A percentile compares a stretch with the other conserved stretches of the same genome.
These are phyloP conservation scores for Coemansia sp. DNA, from an alignment of 192 early-diverging fungal species.

Conservation along the genomic window DNA sequence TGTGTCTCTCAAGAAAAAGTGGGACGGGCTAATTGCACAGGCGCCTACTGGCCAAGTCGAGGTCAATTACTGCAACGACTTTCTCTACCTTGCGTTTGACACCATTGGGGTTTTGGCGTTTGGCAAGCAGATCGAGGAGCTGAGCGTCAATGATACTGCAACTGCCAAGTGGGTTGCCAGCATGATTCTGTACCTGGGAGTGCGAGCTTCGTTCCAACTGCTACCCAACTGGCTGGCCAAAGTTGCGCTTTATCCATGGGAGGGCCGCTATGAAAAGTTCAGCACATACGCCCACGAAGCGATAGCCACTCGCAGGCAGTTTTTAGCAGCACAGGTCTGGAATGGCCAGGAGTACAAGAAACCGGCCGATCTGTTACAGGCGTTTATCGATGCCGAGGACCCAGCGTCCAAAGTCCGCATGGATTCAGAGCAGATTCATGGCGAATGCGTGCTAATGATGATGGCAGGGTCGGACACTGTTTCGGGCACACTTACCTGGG, in stretches of 20 bases:
- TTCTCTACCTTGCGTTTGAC: slow-evolving; percentile 43
- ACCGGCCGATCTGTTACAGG: slow-evolving; percentile 45
- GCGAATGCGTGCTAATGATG: slow-evolving; percentile 46
- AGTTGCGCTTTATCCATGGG: slow-evolving; percentile 20
- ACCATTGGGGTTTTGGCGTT: slow-evolving; percentile 44
- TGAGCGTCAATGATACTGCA: slow-evolving; percentile 17
- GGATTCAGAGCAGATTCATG: slow-evolving; percentile 39
- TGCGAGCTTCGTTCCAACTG: slow-evolving; percentile 39
- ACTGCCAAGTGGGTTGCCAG: slow-evolving; percentile 39
- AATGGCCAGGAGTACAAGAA: not conserved
- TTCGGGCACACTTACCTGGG: slow-evolving; percentile 35
- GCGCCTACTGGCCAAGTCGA: slow-evolving; percentile 22
- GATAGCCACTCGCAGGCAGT: slow-evolving; percentile 15
- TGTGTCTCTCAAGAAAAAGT: slow-evolving; percentile 31
- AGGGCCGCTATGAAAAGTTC: slow-evolving; percentile 25
- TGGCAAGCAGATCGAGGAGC: slow-evolving; percentile 32
- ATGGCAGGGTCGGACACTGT: slow-evolving; percentile 47
- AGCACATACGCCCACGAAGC: slow-evolving; percentile 37
- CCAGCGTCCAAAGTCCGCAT: slow-evolving; percentile 44
- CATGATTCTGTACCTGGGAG: slow-evolving; percentile 34
- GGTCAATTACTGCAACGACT: slow-evolving; percentile 45
- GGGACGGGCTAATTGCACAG: slow-evolving; percentile 19
- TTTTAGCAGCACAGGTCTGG: slow-evolving; percentile 2
- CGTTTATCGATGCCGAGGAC: slow-evolving; percentile 51
- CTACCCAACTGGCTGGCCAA: slow-evolving; percentile 23